Conservation (phyloP, 1,284 basidiomycete species). For the Cutaneotrichosporon sp. region DNA sequence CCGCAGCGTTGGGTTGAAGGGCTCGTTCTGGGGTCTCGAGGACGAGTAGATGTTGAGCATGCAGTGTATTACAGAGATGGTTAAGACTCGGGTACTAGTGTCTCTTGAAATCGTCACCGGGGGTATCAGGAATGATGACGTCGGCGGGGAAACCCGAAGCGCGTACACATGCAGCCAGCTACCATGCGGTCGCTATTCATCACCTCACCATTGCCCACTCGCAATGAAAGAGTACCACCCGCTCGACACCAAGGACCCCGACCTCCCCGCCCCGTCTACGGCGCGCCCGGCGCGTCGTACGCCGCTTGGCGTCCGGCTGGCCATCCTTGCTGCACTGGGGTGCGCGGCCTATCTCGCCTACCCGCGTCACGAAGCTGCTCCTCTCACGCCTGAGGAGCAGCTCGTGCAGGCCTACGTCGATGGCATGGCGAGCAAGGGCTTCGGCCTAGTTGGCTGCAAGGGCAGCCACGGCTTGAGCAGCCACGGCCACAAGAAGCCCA, state of each 20-base stretch:
- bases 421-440: neutral
- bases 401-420: neutral
- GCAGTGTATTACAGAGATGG: too few relatives aligned
- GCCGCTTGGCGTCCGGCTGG: neutral
- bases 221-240: neutral
- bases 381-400: neutral
- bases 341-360: neutral
- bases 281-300: neutral
- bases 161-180: neutral
- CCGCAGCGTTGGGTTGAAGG: slow-evolving; percentile 9
- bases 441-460: neutral
- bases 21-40: slow-evolving; percentile 15
- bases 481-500: too few relatives aligned
- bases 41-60: neutral
- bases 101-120: too few relatives aligned
- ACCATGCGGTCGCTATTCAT: neutral
- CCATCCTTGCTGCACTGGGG: neutral
- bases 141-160: neutral
- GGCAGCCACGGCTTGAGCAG: too few relatives aligned
- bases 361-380: neutral
- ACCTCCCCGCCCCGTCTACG: neutral
- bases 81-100: too few relatives aligned
- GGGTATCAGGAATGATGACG: slow-evolving; percentile 1
- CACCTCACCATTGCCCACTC: neutral
- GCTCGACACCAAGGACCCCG: neutral